Evolutionary conservation across 345 rosid species (phyloP), one percentile per base, ranked within the genome.

Genomic region (Lenwebbia sp.): DNA sequence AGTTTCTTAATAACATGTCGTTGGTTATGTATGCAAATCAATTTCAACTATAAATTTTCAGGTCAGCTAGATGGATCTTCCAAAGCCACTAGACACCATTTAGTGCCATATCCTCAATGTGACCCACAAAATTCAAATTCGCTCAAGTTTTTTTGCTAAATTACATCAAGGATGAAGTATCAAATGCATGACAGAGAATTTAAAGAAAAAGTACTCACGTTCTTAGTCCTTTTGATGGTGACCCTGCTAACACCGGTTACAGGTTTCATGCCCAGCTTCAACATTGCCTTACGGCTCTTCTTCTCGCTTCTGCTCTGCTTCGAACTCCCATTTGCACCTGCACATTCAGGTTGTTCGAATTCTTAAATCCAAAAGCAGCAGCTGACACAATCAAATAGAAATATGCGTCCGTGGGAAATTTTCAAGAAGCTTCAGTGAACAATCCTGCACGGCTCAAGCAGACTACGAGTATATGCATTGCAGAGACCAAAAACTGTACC

Each of bases 271-370:
- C 98, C 98, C 5, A 96, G 92, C 91, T 96, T 95, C 91, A 94
- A 83, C 96, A 95, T 92, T 5, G 98, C 98, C 89, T 96, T 96
- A n/a, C 98, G 91, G 85, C 95, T 94, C 89, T 94, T 96, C 94
- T 96, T 95, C 88, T 95, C 98, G 49, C 98, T 95, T 90, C 98
- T 90, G 92, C 96, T 95, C 86, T 94, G 98, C 92, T 95, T 95
- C 5, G 95, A 93, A 81, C 93, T 89, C 84, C 94, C 98, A 82
- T 93, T 91, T 55, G 91, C 93, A 84, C 94, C 98, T 93, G 89
- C 89, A 87, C 81, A 49, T 84, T 53, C 25, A 33, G 19, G 78
- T 30, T 83, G 33, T 83, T 83, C 21, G 47, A 54, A 22, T 70
- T 70, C 78, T 54, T 83, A 83, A 50, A 15, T 52, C 84, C 84